A percentile compares a stretch with the other conserved stretches of the same genome.
These are phyloP conservation scores for Elsinoe perseae DNA, from an alignment of 2,329 filamentous ascomycete genomes.

Conservation along the genomic window DNA sequence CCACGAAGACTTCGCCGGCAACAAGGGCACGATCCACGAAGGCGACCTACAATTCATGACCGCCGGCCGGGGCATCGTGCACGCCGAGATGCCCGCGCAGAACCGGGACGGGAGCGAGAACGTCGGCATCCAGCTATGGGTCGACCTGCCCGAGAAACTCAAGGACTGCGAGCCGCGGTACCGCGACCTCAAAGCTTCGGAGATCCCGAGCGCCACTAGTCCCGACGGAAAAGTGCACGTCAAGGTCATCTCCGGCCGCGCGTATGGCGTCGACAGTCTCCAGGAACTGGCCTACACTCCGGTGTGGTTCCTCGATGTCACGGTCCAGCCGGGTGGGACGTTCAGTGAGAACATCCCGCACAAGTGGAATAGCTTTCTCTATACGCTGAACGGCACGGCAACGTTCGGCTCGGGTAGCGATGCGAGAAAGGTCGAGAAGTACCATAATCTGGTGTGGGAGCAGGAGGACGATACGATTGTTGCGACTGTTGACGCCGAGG, in stretches of 20 bases:
- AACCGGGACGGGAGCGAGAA: slow-evolving; percentile 69
- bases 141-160: slow-evolving; percentile 72
- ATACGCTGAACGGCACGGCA: slow-evolving; percentile 68
- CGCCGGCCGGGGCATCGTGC: slow-evolving; percentile 81
- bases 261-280: slow-evolving; percentile 75
- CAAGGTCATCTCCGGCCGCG: slow-evolving; percentile 85
- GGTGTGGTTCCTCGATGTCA: slow-evolving; percentile 88
- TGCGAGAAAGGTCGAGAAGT: slow-evolving; percentile 53
- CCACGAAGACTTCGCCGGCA: slow-evolving; percentile 86
- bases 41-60: slow-evolving; percentile 99
- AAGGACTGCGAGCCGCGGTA: slow-evolving; percentile 90
- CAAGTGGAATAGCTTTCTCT: slow-evolving; percentile 86
- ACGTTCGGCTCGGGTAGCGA: slow-evolving; percentile 51
- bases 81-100: slow-evolving; percentile 87
- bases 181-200: slow-evolving; percentile 67
- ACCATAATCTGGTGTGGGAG: slow-evolving; percentile 85
- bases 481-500: slow-evolving; percentile 59
- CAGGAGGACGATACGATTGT: slow-evolving; percentile 68
- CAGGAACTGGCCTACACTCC: slow-evolving; percentile 92
- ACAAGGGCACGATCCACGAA: slow-evolving; percentile 70
- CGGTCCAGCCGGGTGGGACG: slow-evolving; percentile 68
- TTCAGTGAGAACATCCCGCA: slow-evolving; percentile 67
- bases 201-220: slow-evolving; percentile 68
- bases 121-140: slow-evolving; percentile 90
- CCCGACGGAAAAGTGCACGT: slow-evolving; percentile 68